Conservation (phyloP, 2,329 filamentous ascomycete genomes). For the Fusarium odoratissimum region DNA sequence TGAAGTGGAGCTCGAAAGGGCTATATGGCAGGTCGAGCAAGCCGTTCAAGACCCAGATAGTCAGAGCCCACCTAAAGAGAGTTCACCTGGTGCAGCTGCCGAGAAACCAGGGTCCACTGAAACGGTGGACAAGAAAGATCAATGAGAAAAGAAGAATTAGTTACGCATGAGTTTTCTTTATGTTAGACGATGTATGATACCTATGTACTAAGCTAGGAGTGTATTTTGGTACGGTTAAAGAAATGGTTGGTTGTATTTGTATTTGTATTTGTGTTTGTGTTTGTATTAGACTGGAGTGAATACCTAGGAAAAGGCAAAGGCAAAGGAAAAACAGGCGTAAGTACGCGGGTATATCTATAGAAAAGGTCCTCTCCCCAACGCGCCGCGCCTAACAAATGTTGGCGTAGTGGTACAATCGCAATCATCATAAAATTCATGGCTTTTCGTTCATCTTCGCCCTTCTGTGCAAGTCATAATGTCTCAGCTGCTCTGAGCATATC, state of each 20-base stretch:
- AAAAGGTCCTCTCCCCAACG: slow-evolving; percentile 40
- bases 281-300: slow-evolving; percentile 24
- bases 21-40: slow-evolving; percentile 77
- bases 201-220: slow-evolving; percentile 20
- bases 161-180: slow-evolving; percentile 17
- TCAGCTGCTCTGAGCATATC: slow-evolving; percentile 30
- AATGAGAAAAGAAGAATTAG: slow-evolving; percentile 29
- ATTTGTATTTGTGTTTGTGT: not conserved
- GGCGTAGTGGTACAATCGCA: slow-evolving; percentile 30
- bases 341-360: slow-evolving; percentile 44
- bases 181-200: slow-evolving; percentile 42
- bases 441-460: not conserved
- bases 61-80: slow-evolving; percentile 18
- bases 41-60: slow-evolving; percentile 55
- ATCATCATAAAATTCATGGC: slow-evolving; percentile 25
- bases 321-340: slow-evolving; percentile 29
- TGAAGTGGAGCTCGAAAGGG: slow-evolving; percentile 78
- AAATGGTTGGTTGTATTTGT: slow-evolving; percentile 26
- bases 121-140: slow-evolving; percentile 24
- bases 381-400: slow-evolving; percentile 17
- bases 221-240: slow-evolving; percentile 11
- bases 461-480: slow-evolving; percentile 40
- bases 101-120: slow-evolving; percentile 24
- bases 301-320: slow-evolving; percentile 9
- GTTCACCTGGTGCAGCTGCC: slow-evolving; percentile 23